A percentile compares a stretch with the other conserved stretches of the same genome.
These are phyloP conservation scores for Candida tammaniensis DNA, from an alignment of 805 yeast species.

Conservation along the genomic window DNA sequence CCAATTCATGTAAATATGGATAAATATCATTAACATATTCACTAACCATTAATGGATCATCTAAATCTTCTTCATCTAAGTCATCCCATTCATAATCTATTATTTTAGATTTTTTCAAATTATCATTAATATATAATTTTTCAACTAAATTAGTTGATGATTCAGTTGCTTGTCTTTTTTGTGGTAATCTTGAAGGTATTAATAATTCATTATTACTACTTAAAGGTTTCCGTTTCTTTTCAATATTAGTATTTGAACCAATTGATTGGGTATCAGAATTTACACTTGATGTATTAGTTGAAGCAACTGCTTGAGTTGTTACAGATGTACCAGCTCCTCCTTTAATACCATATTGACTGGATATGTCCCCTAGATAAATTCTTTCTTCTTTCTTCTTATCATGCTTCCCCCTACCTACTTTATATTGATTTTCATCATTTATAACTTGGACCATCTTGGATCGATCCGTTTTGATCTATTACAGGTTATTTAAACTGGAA, in stretches of 20 bases:
- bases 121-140: slow-evolving; percentile 22
- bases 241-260: background rate
- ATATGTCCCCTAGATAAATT: slow-evolving; percentile 36
- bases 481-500: too few relatives aligned
- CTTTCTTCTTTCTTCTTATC: slow-evolving; percentile 16
- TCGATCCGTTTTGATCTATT: too few relatives aligned
- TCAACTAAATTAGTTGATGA: slow-evolving; percentile 45
- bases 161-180: slow-evolving; percentile 57
- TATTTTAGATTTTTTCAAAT: slow-evolving; percentile 36
- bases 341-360: slow-evolving; percentile 30
- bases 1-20: slow-evolving; percentile 70
- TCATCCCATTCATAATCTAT: slow-evolving; percentile 65
- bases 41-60: slow-evolving; percentile 82
- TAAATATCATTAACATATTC: slow-evolving; percentile 90
- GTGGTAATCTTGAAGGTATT: slow-evolving; percentile 36
- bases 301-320: background rate
- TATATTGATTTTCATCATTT: slow-evolving; percentile 40
- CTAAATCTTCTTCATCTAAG: slow-evolving; percentile 64
- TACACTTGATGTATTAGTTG: background rate
- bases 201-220: slow-evolving; percentile 18
- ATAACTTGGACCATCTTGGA: slow-evolving; percentile 16
- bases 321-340: background rate
- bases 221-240: slow-evolving; percentile 28
- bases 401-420: slow-evolving; percentile 23
- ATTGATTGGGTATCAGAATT: background rate